Percentiles rank a stretch among this genome's conserved stretches.
Conservation (phyloP, 257 asterid genomes). For the Solanum infundibuliforme region DNA sequence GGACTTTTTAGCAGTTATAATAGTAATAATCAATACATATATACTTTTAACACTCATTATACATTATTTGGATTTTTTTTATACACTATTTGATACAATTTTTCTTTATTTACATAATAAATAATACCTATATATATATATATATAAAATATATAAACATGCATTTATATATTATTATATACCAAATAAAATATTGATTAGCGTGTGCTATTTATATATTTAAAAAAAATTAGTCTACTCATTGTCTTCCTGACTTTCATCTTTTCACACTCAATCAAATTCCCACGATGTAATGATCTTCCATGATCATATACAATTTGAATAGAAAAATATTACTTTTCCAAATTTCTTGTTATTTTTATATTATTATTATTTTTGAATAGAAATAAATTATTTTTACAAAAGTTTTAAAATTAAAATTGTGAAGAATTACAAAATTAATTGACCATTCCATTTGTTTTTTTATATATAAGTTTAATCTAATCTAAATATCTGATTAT, state of each 20-base stretch:
- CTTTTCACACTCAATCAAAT: neutral
- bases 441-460: neutral
- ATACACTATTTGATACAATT: neutral
- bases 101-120: too few species aligned
- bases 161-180: neutral
- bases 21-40: too few species aligned
- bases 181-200: neutral
- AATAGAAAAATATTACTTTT: neutral
- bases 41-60: neutral
- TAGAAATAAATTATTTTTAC: too few species aligned
- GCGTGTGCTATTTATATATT: neutral
- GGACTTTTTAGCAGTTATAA: neutral
- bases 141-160: neutral
- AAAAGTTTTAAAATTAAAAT: too few species aligned
- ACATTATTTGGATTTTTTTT: neutral
- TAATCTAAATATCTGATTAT: too few species aligned
- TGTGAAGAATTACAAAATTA: neutral
- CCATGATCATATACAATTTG: neutral
- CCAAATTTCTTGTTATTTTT: too few species aligned
- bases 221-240: neutral
- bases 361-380: too few species aligned
- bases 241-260: neutral
- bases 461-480: too few species aligned
- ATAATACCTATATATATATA: neutral
- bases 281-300: neutral